Evolutionary conservation across 345 rosid species (phyloP), one percentile per base, ranked within the genome.

Genomic region (Euphorbia tirucalli): DNA sequence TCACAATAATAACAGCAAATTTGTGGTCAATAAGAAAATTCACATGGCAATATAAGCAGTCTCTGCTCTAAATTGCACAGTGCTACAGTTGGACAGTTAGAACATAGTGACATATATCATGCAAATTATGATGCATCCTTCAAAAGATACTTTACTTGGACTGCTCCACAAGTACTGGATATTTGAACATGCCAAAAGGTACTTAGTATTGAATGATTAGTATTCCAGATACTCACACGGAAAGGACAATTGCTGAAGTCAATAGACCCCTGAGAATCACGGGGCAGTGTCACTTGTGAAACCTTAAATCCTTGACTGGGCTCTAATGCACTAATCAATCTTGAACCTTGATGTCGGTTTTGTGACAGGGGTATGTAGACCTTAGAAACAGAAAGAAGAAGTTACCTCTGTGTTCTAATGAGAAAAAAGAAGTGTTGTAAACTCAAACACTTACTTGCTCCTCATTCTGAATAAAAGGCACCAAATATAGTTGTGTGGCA

Each of bases 211-310:
- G 15, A 73, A 66, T 18, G 48, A 30, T 27, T 14, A 49, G 39
- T 15, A 43, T 37, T 52, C 10, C 14, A 68, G 68, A 39, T 6
- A 86, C 93, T 81, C 86, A 90, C 97, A 80, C 75, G 91, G 81
- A 88, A 88, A 77, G 99, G 97, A 82, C 87, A 92, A 78, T 85
- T 80, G 50, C 92, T 89, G 78, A 84, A 90, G 86, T 95, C 94
- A 77, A 90, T 74, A 58, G 88, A 89, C 60, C 97, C 99, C 69
- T 87, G 89, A 39, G 91, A 88, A 78, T 92, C 90, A 79, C 99
- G 83, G 28, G 93, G 93, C 83, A 94, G 78, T 37, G 87, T 77
- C 77, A 94, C 96, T 83, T 92, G 99, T 57, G 99, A 92, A 81
- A 87, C 83, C 76, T 77, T 77, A 58, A 80, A 79, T 66, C 83